A percentile compares a stretch with the other conserved stretches of the same genome.
These are phyloP conservation scores for Claviceps cyperi DNA, from an alignment of 2,329 filamentous ascomycete genomes.

Conservation along the genomic window DNA sequence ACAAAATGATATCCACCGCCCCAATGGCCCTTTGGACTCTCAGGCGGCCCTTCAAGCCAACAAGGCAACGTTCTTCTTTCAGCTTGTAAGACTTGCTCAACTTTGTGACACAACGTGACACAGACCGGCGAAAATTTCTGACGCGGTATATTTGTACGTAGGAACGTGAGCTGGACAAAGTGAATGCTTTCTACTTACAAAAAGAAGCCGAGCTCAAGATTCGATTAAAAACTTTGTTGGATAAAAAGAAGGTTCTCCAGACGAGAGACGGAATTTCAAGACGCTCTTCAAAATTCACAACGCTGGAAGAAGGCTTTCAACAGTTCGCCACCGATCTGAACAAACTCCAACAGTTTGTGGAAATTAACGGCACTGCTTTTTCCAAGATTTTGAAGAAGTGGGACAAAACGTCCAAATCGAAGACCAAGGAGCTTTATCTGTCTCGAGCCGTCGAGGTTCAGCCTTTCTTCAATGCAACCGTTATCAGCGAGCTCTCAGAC, in stretches of 20 bases:
- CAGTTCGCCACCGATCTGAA: conserved; percentile 94
- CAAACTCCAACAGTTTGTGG: conserved; percentile 96
- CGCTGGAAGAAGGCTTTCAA: conserved; percentile 89
- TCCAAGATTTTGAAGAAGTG: conserved; percentile 99
- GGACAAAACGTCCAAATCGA: conserved; percentile 99
- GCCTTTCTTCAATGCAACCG: conserved; percentile 93
- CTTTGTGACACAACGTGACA: not conserved
- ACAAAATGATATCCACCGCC: conserved; percentile 48
- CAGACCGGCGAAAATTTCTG: not conserved
- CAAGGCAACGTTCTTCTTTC: conserved; percentile 97
- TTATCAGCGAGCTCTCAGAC: conserved; percentile 92
- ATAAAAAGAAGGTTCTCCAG: conserved; percentile 88
- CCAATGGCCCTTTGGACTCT: conserved; percentile 46
- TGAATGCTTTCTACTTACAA: conserved; percentile 94
- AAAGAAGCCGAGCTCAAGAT: conserved; percentile 98
- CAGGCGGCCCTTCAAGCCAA: conserved; percentile 87
- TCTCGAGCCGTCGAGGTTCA: conserved; percentile 94
- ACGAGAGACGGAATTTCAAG: conserved; percentile 69
- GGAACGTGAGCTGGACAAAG: conserved; percentile 96
- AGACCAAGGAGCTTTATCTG: conserved; percentile 93
- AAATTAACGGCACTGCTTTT: conserved; percentile 94
- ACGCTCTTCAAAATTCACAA: conserved; percentile 84
- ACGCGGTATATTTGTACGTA: conserved; percentile 21
- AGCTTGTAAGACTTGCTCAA: conserved; percentile 49
- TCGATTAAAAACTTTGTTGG: conserved; percentile 76